These are phyloP conservation scores for Geotrichum phurueaensis DNA, from an alignment of 1,139 yeast genomes.

Conservation along the genomic window DNA sequence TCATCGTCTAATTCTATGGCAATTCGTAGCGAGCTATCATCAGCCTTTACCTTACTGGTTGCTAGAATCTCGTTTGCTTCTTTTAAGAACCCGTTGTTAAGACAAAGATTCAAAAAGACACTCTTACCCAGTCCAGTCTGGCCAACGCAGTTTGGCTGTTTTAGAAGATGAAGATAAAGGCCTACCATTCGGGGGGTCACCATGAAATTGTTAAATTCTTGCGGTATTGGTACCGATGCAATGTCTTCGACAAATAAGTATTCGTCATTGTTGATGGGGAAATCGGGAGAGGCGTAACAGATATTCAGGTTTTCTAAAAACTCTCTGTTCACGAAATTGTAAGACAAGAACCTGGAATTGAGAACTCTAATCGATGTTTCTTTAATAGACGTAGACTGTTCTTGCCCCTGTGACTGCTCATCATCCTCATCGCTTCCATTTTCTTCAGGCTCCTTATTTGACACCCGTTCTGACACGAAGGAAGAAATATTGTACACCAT, in stretches of 20 bases:
- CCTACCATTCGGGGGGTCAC: neutral
- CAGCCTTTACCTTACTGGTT: constrained; percentile 3
- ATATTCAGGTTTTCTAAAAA: constrained; percentile 8
- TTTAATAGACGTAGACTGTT: neutral
- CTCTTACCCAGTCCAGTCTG: constrained; percentile 1
- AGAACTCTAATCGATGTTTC: constrained; percentile 7
- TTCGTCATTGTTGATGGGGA: constrained; percentile 8
- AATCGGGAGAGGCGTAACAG: constrained; percentile 1
- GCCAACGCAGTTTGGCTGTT: constrained; percentile 5
- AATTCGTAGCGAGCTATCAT: neutral
- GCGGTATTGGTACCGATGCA: constrained; percentile 10
- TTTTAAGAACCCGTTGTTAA: constrained; percentile 1
- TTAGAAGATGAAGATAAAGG: constrained; percentile 6
- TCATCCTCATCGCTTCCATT: neutral
- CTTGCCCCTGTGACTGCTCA: neutral
- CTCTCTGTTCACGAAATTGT: constrained; percentile 11
- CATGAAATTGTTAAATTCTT: neutral
- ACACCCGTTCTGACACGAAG: neutral
- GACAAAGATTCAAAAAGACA: constrained; percentile 10
- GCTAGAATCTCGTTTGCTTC: constrained; percentile 1
- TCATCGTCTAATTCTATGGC: neutral
- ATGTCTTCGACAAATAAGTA: neutral
- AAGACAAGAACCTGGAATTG: constrained; percentile 5
- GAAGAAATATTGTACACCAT: constrained; percentile 11
- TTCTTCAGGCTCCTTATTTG: neutral